These are phyloP conservation scores for Claviceps paspali DNA, from an alignment of 2,329 filamentous ascomycete species.

Conservation along the genomic window DNA sequence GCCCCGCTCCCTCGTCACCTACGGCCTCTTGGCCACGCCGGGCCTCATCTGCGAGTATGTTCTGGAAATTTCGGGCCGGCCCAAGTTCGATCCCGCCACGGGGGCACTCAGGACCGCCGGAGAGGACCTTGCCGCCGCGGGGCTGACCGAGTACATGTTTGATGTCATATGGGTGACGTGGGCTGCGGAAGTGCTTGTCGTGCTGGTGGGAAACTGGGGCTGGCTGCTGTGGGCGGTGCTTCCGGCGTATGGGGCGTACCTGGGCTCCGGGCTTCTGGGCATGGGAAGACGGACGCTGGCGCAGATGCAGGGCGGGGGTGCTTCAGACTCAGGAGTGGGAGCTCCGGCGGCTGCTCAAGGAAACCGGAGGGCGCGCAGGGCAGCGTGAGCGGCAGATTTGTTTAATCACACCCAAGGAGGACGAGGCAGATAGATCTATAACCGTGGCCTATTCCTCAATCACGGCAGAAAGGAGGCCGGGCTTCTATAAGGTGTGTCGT, in stretches of 20 bases:
- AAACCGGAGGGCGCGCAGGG: constrained; percentile 40
- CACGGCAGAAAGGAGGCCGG: too few species aligned
- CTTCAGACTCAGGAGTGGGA: constrained; percentile 9
- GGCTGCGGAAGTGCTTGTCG: constrained; percentile 55
- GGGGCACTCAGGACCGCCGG: constrained; percentile 59
- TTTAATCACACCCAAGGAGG: too few species aligned
- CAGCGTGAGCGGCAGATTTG: constrained; percentile 30
- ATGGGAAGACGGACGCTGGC: constrained; percentile 38
- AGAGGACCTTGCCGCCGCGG: constrained; percentile 75
- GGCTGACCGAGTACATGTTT: constrained; percentile 96
- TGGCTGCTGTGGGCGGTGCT: constrained; percentile 41
- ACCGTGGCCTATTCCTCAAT: too few species aligned
- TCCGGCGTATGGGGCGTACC: constrained; percentile 39
- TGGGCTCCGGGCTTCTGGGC: constrained; percentile 37
- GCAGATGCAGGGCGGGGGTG: constrained; percentile 23
- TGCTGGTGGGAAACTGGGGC: constrained; percentile 66
- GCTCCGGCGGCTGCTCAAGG: constrained; percentile 21
- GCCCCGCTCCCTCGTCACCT: constrained; percentile 50
- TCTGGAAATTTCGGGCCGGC: constrained; percentile 72
- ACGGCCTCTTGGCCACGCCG: constrained; percentile 57
- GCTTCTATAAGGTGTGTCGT: too few species aligned
- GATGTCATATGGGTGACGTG: constrained; percentile 93
- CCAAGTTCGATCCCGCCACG: constrained; percentile 49
- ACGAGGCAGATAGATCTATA: too few species aligned
- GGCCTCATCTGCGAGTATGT: constrained; percentile 68